Conservation (phyloP, 805 yeast genomes). For the Huiozyma sinensis region DNA sequence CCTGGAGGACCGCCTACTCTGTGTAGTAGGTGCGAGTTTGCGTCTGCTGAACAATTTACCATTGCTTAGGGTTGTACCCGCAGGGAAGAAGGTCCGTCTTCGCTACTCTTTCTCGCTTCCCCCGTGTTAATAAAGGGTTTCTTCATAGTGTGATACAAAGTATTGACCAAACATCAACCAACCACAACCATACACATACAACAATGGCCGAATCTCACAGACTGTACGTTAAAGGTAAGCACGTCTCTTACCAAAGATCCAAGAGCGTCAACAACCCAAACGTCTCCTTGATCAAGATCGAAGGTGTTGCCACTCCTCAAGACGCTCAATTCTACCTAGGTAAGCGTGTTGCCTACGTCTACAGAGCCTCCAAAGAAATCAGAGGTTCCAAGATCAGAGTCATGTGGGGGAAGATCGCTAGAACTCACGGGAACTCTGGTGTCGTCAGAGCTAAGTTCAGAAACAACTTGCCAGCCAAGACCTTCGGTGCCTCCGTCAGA, state of each 20-base stretch:
- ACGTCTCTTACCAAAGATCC: constrained; percentile 99
- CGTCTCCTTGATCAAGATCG: constrained; percentile 92
- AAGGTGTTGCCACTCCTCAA: constrained; percentile 84
- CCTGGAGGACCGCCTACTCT: too few species aligned
- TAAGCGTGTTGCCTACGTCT: constrained; percentile 98
- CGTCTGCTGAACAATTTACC: too few species aligned
- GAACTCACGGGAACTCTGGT: constrained; percentile 99
- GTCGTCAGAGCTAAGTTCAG: constrained; percentile 98
- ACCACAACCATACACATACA: background rate
- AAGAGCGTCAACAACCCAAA: constrained; percentile 97
- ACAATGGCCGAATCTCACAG: constrained; percentile 96
- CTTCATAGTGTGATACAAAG: too few species aligned
- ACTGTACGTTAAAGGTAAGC: constrained; percentile 99
- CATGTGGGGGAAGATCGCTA: constrained; percentile 98
- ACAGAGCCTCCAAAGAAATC: constrained; percentile 96
- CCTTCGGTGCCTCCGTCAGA: constrained; percentile 99
- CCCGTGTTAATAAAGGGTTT: too few species aligned
- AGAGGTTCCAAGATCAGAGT: constrained; percentile 99
- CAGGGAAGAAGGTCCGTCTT: too few species aligned
- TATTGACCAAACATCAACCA: background rate
- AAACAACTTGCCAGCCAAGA: constrained; percentile 98
- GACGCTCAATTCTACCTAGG: constrained; percentile 99
- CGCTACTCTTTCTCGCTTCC: too few species aligned
- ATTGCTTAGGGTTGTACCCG: too few species aligned
- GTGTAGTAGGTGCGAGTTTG: too few species aligned